Evolutionary conservation across 2,329 filamentous ascomycete genomes (phyloP), one percentile per base, ranked within the genome.

Genomic region (Fusarium compactum): DNA sequence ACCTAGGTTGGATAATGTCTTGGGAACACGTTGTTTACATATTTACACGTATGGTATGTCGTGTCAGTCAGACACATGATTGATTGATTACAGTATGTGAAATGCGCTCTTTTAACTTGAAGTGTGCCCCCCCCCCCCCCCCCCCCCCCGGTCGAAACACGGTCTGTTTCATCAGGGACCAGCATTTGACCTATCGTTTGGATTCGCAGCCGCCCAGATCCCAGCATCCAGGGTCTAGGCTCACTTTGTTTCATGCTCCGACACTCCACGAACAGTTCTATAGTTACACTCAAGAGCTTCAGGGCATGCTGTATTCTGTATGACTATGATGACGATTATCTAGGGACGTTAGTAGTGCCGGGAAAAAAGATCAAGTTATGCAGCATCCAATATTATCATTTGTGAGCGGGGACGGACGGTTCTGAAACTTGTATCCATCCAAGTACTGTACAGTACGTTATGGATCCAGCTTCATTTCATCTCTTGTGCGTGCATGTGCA

Each of bases 111-210:
- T 62, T 71, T 59, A 68, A 65, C 70, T 66, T 56, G 27, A 55
- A 51, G 64, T 34, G 71, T 61, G 67, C 71, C 68, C 68, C 64
- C 59, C 60, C 65, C n/a, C n/a, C 59, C 62, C 70, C 70, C 66
- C 71, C 68, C 68, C 64, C 59, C 62, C 70, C 70, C 66, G 52
- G 74, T 72, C 67, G 74, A 76, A 76, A 76, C 74, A 65, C 67
- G 58, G 68, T 67, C 67, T 58, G 74, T 76, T 76, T 76, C 74
- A 76, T 70, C 68, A 61, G 63, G 48, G 62, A 46, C 73, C 70
- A 52, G 65, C 55, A 27, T 25, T 53, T 57, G 62, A 50, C 74
- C 74, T 76, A 76, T 76, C 74, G 76, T 62, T 59, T 32, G 59
- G 62, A 64, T 64, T 60, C 52, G 46, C 66, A 72, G 64, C 68